phyloP scores from a whole-genome alignment of 83 land plant species.

The Thuja plicata region DNA sequence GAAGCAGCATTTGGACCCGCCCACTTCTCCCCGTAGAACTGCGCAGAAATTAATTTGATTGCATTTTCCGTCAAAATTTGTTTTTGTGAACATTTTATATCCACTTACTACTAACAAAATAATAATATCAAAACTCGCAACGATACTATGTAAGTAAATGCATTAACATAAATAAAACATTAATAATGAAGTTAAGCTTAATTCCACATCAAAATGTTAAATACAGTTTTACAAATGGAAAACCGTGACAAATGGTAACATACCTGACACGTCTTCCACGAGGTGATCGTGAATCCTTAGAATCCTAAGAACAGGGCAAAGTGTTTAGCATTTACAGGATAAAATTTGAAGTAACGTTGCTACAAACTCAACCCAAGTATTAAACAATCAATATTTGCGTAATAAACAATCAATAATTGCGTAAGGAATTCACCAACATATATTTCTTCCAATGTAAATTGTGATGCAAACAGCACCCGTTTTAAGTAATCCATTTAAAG shows the following conservation, averaged over 20 bases:
- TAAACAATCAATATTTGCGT: background rate
- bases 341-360: background rate
- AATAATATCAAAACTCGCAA: background rate
- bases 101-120: background rate
- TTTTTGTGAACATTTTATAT: background rate
- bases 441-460: background rate
- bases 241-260: background rate
- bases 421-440: background rate
- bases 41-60: background rate
- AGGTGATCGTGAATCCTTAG: background rate
- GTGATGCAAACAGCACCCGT: background rate
- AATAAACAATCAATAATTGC: background rate
- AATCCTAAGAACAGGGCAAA: background rate
- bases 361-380: background rate
- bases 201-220: background rate
- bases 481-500: background rate
- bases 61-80: background rate
- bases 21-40: conserved; percentile 51
- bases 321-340: background rate
- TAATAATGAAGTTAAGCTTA: too few species aligned
- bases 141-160: background rate
- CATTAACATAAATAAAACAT: too few species aligned
- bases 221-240: background rate
- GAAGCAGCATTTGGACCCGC: conserved; percentile 69
- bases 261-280: background rate